Evolutionary conservation across 2,329 filamentous ascomycete species (phyloP).

Genomic region (Talaromyces amestolkiae): DNA sequence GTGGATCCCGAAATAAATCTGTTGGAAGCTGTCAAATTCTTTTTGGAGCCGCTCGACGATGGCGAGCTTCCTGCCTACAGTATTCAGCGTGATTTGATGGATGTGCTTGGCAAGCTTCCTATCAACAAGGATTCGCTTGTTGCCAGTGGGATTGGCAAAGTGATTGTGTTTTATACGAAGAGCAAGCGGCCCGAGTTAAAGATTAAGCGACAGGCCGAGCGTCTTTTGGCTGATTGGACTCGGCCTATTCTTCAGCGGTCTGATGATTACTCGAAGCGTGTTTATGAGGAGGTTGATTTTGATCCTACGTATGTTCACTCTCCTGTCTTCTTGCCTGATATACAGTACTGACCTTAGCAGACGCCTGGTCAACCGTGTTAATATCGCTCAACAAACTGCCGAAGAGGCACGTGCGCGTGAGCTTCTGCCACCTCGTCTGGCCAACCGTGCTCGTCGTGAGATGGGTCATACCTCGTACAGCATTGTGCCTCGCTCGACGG

Average conservation of each 20-base stretch:
- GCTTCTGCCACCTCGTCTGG: conserved; percentile 52
- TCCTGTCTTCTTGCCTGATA: background rate
- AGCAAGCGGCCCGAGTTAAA: conserved; percentile 82
- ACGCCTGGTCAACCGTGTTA: conserved; percentile 36
- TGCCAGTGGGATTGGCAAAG: conserved; percentile 91
- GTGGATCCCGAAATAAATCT: conserved; percentile 95
- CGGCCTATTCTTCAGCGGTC: conserved; percentile 89
- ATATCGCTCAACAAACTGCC: conserved; percentile 35
- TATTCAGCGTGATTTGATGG: conserved; percentile 92
- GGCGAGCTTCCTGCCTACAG: conserved; percentile 93
- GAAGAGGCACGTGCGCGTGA: conserved; percentile 53
- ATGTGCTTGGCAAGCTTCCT: conserved; percentile 72
- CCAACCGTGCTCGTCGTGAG: conserved; percentile 60
- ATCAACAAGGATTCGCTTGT: conserved; percentile 88
- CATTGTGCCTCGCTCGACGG: conserved; percentile 60
- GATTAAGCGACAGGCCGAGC: conserved; percentile 92
- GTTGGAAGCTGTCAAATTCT: conserved; percentile 91
- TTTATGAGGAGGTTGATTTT: conserved; percentile 57
- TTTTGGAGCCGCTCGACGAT: conserved; percentile 91
- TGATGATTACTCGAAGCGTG: conserved; percentile 88
- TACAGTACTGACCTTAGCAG: conserved; percentile 26
- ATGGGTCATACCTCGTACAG: conserved; percentile 60
- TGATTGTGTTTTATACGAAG: conserved; percentile 94
- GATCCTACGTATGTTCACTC: conserved; percentile 51
- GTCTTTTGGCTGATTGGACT: conserved; percentile 92